Percentiles rank a stretch among this genome's conserved stretches.
Conservation (phyloP, 805 yeast species). For the Debaryomyces prosopidis region DNA sequence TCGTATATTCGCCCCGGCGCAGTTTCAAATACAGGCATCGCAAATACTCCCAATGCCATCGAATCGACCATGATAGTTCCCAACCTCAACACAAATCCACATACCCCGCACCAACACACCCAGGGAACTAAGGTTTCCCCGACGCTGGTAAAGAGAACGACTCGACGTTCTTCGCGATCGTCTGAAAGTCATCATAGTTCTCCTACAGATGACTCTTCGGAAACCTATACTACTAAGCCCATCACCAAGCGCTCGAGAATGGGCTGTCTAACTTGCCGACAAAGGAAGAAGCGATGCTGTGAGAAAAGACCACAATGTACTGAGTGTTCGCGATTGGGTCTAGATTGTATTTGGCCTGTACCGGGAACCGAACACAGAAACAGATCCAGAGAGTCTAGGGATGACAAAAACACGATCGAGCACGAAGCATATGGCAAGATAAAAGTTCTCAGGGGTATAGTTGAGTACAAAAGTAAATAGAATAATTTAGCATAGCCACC, state of each 20-base stretch:
- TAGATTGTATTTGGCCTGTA: slow-evolving; percentile 71
- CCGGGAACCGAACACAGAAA: slow-evolving; percentile 68
- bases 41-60: too few species aligned
- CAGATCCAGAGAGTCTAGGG: slow-evolving; percentile 50
- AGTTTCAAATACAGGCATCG: too few species aligned
- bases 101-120: too few species aligned
- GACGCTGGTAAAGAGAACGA: too few species aligned
- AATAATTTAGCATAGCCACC: neutral
- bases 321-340: slow-evolving; percentile 65
- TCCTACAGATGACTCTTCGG: neutral
- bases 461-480: slow-evolving; percentile 40
- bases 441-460: slow-evolving; percentile 63
- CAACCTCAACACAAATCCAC: too few species aligned
- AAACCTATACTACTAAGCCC: neutral
- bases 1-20: too few species aligned
- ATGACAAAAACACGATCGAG: slow-evolving; percentile 52
- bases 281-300: slow-evolving; percentile 76
- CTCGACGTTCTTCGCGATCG: too few species aligned
- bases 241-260: slow-evolving; percentile 51
- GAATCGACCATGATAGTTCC: too few species aligned
- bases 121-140: too few species aligned
- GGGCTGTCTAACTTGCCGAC: slow-evolving; percentile 81
- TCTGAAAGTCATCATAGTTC: neutral
- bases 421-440: slow-evolving; percentile 59
- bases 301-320: slow-evolving; percentile 66